These are phyloP conservation scores for Epichloe sibirici DNA, from an alignment of 2,329 filamentous ascomycete species.

Conservation along the genomic window DNA sequence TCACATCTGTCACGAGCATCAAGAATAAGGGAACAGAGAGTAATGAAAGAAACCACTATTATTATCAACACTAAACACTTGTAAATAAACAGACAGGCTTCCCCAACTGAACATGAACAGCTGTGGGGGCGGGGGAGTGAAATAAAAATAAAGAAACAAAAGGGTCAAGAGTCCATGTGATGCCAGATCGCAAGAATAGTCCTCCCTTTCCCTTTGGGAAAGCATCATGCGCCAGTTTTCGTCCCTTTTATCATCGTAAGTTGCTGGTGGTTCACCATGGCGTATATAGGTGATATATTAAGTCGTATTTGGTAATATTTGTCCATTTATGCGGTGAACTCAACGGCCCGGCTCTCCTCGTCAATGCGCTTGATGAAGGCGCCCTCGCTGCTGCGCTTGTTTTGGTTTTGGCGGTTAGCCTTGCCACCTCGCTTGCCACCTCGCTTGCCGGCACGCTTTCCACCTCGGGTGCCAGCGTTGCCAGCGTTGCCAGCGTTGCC, in stretches of 20 bases:
- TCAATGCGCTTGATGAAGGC: conserved; percentile 7
- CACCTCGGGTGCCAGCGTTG: not conserved
- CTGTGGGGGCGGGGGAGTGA: too few relatives aligned
- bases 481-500: not conserved
- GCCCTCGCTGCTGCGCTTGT: not conserved
- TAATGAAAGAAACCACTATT: not conserved
- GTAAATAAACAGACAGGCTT: not conserved
- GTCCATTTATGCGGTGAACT: conserved; percentile 8
- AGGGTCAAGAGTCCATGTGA: not conserved
- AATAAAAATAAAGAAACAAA: not conserved
- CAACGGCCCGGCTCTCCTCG: conserved; percentile 6
- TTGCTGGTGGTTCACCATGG: not conserved
- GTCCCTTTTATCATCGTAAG: not conserved
- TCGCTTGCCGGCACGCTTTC: not conserved
- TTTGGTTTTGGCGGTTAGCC: conserved; percentile 1
- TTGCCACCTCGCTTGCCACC: not conserved
- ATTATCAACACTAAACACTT: not conserved
- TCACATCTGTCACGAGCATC: not conserved
- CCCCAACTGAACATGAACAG: too few relatives aligned
- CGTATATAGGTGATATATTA: not conserved
- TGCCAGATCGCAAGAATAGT: not conserved
- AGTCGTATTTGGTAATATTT: not conserved
- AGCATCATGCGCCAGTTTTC: not conserved
- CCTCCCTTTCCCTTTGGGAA: not conserved
- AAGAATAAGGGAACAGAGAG: too few relatives aligned